Conservation (phyloP, 371 early-diverging fungal genomes). For the Haplosporangium sp. region DNA sequence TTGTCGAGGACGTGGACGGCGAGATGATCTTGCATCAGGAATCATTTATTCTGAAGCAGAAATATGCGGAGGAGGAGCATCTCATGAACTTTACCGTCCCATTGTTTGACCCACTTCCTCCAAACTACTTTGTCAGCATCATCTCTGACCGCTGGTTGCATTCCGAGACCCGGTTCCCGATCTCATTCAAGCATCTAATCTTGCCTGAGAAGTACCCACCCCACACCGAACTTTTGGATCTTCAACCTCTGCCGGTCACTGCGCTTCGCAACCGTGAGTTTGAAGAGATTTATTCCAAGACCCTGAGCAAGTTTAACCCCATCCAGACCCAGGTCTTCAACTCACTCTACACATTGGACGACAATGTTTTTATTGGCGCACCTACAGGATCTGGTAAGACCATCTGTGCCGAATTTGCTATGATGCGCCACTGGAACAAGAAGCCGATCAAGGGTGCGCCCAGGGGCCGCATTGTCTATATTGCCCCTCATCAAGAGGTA, state of each 20-base stretch:
- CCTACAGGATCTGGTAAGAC: slow-evolving; percentile 99
- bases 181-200: slow-evolving; percentile 92
- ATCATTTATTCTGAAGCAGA: slow-evolving; percentile 84
- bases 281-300: slow-evolving; percentile 72
- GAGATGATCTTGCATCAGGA: slow-evolving; percentile 91
- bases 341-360: slow-evolving; percentile 88
- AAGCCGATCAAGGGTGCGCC: slow-evolving; percentile 53
- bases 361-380: slow-evolving; percentile 95
- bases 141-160: slow-evolving; percentile 96
- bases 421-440: slow-evolving; percentile 85
- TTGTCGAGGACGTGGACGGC: slow-evolving; percentile 94
- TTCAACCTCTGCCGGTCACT: slow-evolving; percentile 88
- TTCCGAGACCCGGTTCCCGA: slow-evolving; percentile 88
- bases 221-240: slow-evolving; percentile 93
- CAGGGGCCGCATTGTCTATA: slow-evolving; percentile 84
- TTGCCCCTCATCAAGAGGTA: slow-evolving; percentile 98
- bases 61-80: slow-evolving; percentile 79
- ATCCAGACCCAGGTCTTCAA: slow-evolving; percentile 98
- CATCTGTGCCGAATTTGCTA: slow-evolving; percentile 95
- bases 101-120: slow-evolving; percentile 93
- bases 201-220: slow-evolving; percentile 94
- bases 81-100: slow-evolving; percentile 90
- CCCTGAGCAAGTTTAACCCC: slow-evolving; percentile 89
- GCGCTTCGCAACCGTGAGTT: slow-evolving; percentile 81
- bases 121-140: slow-evolving; percentile 94